Conservation (phyloP, 148 eudicot species). For the Rheum nobile region DNA sequence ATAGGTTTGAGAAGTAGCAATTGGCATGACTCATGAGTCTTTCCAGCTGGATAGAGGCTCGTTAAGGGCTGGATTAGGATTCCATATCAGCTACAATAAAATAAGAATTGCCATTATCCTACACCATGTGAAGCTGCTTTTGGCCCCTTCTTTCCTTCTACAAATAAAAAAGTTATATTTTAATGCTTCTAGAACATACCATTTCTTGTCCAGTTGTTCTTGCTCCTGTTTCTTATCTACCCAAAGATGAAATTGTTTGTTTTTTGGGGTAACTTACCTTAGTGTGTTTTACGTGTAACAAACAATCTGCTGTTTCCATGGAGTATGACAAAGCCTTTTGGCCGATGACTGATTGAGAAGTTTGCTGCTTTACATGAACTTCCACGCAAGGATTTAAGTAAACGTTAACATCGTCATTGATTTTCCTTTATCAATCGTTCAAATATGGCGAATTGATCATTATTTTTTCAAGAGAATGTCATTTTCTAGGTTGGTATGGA, state of each 20-base stretch:
- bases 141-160: not conserved
- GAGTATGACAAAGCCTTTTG: not conserved
- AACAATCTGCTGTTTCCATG: not conserved
- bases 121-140: slow-evolving; percentile 3
- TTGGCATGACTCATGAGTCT: not conserved
- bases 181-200: not conserved
- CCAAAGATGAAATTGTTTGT: not conserved
- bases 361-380: not conserved
- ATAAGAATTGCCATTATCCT: not conserved
- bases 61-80: not conserved
- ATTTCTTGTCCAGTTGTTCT: not conserved
- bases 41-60: not conserved
- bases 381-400: not conserved
- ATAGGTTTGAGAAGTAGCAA: not conserved
- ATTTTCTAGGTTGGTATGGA: not conserved
- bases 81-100: not conserved
- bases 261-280: not conserved
- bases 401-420: slow-evolving; percentile 1
- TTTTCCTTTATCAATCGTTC: not conserved
- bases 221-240: not conserved
- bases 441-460: not conserved
- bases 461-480: not conserved
- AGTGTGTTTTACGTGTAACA: not conserved
- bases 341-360: not conserved
- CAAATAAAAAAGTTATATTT: not conserved